These are phyloP conservation scores for Casuarina equisetifolia DNA, from an alignment of 306 rosid species.

Conservation along the genomic window DNA sequence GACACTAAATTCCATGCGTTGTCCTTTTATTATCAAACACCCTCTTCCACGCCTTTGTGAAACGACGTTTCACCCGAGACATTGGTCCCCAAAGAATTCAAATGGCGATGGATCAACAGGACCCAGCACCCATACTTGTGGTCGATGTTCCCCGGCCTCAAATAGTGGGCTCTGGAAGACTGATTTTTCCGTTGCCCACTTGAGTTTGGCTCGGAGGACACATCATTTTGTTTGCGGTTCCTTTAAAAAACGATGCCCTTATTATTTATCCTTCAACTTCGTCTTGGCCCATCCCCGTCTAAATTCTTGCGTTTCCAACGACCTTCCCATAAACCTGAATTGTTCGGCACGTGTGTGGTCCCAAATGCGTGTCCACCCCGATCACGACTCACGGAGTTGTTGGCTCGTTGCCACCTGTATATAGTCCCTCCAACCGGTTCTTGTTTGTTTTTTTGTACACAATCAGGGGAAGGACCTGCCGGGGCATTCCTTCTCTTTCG, in stretches of 20 bases:
- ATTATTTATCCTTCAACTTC: too few species aligned
- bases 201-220: too few species aligned
- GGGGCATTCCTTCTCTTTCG: too few species aligned
- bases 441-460: neutral
- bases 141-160: too few species aligned
- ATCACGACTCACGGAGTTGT: neutral
- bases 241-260: too few species aligned
- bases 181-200: too few species aligned
- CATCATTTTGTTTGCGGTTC: neutral
- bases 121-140: neutral
- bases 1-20: neutral
- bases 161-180: too few species aligned
- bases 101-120: neutral
- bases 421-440: neutral
- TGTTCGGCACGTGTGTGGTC: neutral
- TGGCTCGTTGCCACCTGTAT: neutral
- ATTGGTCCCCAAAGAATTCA: neutral
- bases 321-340: too few species aligned
- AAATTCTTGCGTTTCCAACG: too few species aligned
- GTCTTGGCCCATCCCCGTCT: too few species aligned
- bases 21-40: neutral
- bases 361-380: neutral
- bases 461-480: neutral
- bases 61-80: too few species aligned
- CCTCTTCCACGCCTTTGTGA: neutral